Percentiles rank a stretch among this genome's conserved stretches.
Conservation (phyloP, 2,329 filamentous ascomycete genomes). For the Scopulariopsis brevicaulis region DNA sequence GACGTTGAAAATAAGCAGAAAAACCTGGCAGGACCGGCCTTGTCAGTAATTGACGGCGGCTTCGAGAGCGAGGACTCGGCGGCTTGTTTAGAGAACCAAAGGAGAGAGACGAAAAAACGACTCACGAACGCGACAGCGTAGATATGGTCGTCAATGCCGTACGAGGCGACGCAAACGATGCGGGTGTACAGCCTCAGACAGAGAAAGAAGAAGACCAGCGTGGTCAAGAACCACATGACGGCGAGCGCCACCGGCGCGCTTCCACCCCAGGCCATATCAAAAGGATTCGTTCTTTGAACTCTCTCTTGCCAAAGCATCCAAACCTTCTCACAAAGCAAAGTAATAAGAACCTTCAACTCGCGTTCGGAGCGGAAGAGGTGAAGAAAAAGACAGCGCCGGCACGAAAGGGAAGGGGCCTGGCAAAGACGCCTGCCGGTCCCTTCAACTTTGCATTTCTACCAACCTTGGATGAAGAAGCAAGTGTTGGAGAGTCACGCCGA, state of each 20-base stretch:
- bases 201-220: conserved; percentile 16
- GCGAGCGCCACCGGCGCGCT: neutral
- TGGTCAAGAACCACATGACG: conserved; percentile 17
- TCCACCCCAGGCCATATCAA: neutral
- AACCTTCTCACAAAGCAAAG: neutral
- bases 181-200: conserved; percentile 23
- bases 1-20: conserved; percentile 20
- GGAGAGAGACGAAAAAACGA: neutral
- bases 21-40: conserved; percentile 4
- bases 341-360: neutral
- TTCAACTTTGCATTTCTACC: neutral
- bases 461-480: neutral
- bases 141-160: conserved; percentile 22
- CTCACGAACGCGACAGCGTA: conserved; percentile 14
- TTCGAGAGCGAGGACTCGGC: neutral
- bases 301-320: neutral
- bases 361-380: neutral
- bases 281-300: neutral
- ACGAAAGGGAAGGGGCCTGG: neutral
- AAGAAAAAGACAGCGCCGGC: neutral
- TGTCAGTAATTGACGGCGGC: neutral
- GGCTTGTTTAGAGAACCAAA: neutral
- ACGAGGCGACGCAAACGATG: conserved; percentile 14
- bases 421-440: neutral
- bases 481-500: neutral